Base-by-base conservation (phyloP, 768 basidiomycete species). In the Trametes sanguinea region DNA sequence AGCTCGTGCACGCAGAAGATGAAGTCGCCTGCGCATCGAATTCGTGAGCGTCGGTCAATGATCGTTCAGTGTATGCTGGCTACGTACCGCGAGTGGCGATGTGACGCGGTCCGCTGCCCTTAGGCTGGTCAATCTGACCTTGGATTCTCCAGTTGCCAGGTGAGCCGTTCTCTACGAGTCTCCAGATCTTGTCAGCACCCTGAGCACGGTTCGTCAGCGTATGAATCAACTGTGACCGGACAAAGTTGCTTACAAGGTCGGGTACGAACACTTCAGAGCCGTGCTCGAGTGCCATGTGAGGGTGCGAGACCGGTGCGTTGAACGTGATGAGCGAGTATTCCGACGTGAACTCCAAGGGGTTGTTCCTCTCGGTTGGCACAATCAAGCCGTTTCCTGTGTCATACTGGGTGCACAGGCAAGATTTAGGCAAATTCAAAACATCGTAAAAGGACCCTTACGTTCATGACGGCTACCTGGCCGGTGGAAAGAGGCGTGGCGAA, bases 121-220 rank as follows among this genome's bases (percentile, higher is more conserved):
- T 65, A 3, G 85, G 84, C 54, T 85, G 85, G 45, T 79, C 76
- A 50, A 90, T 88, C 40, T 78, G 76, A 1, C 88, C 87, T 51
- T 84, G 83, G 47, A 90, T 81, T 42, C 68, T 73, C 73, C 78
- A 89, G 2, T 76, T 69, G 0, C 82, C 81, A 0, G 81, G 71
- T 6, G 72, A 63, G 0, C 76, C 75, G 51, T 80, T 71, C 47
- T 79, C 74, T 44, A 76, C 78, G 2, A 90, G 76, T 42, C 89
- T 77, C 87, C 88, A 91, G 57, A 90, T 83, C 60, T 78, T 86
- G 73, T 90, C 88, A 1, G 72, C 81, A 30, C 89, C 88, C 87
- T 88, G 57, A 22, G 9, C 8, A 2, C 14, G 9, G 17, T 35
- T 14, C 3, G 35, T 48, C 3, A 39, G 32, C 0, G n/a, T 13